Conservation (phyloP, 2,329 filamentous ascomycete genomes). For the Sporothrix sp. region DNA sequence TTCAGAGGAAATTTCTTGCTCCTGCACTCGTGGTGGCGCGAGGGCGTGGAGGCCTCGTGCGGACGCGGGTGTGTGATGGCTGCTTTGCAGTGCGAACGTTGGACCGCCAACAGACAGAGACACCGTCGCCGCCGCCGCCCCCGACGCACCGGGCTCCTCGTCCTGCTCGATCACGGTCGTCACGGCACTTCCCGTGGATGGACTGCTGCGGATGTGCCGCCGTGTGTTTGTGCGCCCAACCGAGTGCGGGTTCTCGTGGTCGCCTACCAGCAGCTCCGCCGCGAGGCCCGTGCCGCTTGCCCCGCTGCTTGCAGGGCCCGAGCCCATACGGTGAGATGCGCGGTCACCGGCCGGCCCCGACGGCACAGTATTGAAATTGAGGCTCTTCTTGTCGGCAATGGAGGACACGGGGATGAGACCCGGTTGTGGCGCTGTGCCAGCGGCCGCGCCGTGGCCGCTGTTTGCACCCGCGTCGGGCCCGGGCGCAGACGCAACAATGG, state of each 20-base stretch:
- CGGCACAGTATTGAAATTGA: neutral
- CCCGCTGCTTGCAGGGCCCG: neutral
- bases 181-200: conserved; percentile 68
- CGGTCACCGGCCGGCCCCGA: conserved; percentile 48
- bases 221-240: conserved; percentile 62
- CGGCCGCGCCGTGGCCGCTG: neutral
- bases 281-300: conserved; percentile 13
- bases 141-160: conserved; percentile 63
- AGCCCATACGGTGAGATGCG: conserved; percentile 18
- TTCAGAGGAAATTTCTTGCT: conserved; percentile 28
- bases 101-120: neutral
- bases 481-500: conserved; percentile 15
- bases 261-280: conserved; percentile 21
- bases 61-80: neutral
- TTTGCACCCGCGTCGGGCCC: neutral
- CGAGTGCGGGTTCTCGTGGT: conserved; percentile 43
- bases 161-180: conserved; percentile 74
- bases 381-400: conserved; percentile 11
- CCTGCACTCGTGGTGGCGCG: too few relatives aligned
- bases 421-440: conserved; percentile 9
- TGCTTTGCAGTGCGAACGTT: neutral
- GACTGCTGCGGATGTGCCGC: conserved; percentile 69
- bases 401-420: conserved; percentile 14
- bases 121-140: neutral
- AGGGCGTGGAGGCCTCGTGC: neutral